These are phyloP conservation scores for Blastomyces silverae DNA, from an alignment of 2,329 filamentous ascomycete species.

Conservation along the genomic window DNA sequence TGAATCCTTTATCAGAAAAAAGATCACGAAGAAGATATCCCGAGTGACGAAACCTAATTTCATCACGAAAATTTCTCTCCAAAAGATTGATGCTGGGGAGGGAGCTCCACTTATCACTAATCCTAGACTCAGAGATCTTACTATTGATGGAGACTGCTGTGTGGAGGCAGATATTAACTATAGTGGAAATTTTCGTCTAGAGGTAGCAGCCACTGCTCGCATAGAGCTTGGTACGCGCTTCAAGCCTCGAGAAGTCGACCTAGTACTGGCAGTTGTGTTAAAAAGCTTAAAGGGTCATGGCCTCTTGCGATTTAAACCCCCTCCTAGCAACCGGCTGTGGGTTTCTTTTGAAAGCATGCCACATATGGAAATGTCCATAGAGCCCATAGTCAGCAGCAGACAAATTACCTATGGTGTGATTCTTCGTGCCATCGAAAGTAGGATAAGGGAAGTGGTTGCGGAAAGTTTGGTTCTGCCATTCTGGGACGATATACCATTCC, in stretches of 20 bases:
- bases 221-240: slow-evolving; percentile 85
- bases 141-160: slow-evolving; percentile 81
- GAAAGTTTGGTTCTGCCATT: slow-evolving; percentile 89
- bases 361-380: slow-evolving; percentile 86
- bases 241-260: slow-evolving; percentile 81
- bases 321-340: slow-evolving; percentile 95
- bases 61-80: slow-evolving; percentile 75
- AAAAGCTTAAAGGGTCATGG: slow-evolving; percentile 80
- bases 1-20: slow-evolving; percentile 69
- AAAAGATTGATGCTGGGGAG: slow-evolving; percentile 77
- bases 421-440: slow-evolving; percentile 84
- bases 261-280: slow-evolving; percentile 77
- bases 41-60: slow-evolving; percentile 88
- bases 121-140: slow-evolving; percentile 77
- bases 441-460: slow-evolving; percentile 87
- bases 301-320: slow-evolving; percentile 82
- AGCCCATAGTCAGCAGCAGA: slow-evolving; percentile 88
- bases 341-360: slow-evolving; percentile 90
- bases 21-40: slow-evolving; percentile 93
- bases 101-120: slow-evolving; percentile 85
- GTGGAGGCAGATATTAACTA: slow-evolving; percentile 85
- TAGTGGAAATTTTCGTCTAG: slow-evolving; percentile 78
- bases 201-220: slow-evolving; percentile 85
- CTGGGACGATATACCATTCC: slow-evolving; percentile 94
- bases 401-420: slow-evolving; percentile 95